phyloP scores from a whole-genome alignment of 371 early-diverging fungal genomes.

The Funneliformis caledonium region DNA sequence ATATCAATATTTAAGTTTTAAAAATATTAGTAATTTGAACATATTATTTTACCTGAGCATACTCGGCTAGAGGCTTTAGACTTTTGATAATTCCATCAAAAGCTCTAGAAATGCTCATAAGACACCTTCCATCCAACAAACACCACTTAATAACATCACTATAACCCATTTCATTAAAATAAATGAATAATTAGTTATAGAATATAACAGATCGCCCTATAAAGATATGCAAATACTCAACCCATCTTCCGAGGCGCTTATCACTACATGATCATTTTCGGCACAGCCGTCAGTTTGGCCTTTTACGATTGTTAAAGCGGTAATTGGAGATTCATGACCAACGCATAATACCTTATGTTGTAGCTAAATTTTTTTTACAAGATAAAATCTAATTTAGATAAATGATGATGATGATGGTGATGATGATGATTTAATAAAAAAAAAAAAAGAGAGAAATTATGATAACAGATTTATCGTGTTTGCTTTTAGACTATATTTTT shows the following conservation, averaged over 20 bases:
- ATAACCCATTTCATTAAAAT: neutral
- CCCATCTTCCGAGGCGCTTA: constrained; percentile 40
- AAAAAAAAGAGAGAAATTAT: neutral
- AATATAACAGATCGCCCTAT: neutral
- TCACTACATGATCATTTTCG: constrained; percentile 33
- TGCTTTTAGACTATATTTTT: neutral
- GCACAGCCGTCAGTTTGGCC: constrained; percentile 32
- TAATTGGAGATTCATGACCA: constrained; percentile 35
- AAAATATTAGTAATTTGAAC: neutral
- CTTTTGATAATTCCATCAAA: constrained; percentile 32
- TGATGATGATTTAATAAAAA: too few relatives aligned
- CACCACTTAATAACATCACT: constrained; percentile 39
- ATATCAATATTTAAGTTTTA: neutral
- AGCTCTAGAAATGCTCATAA: neutral
- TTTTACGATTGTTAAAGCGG: constrained; percentile 34
- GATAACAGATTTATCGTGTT: neutral
- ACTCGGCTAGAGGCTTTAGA: constrained; percentile 22
- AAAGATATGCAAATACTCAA: constrained; percentile 13
- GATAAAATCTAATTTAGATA: neutral
- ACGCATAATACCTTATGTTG: constrained; percentile 36
- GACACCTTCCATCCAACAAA: constrained; percentile 35
- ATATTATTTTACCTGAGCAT: constrained; percentile 2
- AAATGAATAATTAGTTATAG: neutral
- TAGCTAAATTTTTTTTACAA: constrained; percentile 23
- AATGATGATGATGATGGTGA: neutral